Base-by-base conservation (phyloP, 2,329 filamentous ascomycete species). In the Colletotrichum neosansevieriae region DNA sequence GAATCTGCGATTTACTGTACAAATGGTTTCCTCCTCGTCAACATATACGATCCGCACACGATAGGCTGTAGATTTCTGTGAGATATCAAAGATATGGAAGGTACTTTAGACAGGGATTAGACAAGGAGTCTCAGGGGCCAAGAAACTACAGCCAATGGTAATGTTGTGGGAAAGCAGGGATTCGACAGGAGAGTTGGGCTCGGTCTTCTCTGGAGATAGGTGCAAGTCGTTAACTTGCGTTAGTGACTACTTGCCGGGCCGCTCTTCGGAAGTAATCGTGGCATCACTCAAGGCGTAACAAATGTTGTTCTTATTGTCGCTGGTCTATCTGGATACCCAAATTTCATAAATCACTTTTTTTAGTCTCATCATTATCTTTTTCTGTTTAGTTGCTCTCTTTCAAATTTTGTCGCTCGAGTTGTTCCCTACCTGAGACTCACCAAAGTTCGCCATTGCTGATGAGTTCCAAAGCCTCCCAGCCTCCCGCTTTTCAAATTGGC, bases 141-240 rank as follows among this genome's bases (percentile, higher is more conserved):
- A 56, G 34, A 51, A 12, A 42, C 42, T 7, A 40, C 54, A 40
- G 36, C 66, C 66, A 66, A 69, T 69, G 29, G 66, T 56, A 56
- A 67, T 68, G 59, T 24, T 32, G 19, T 63, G 61, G 21, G 32
- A 60, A 47, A 67, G 65, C 72, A 69, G 66, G 70, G 71, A 62
- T 70, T 50, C 58, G 58, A 44, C 50, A 54, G 42, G 63, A 40
- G 58, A 65, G 24, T 51, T 40, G 53, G 67, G 66, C 69, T 65
- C 36, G 13, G 50, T 58, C 58, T 19, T 51, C 68, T 72, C 70
- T 49, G 29, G 42, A 63, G 24, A 49, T 40, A 66, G 67, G 73
- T 65, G 38, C 61, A 66, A 36, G 44, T 38, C 57, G 73, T 76
- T 73, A 76, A 72, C n/a, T 21, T 29, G 13, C 72, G 76, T 59